Evolutionary conservation across 129 eudicot genomes (phyloP), one percentile per base, ranked within the genome.

Genomic region (Apium graveolens): DNA sequence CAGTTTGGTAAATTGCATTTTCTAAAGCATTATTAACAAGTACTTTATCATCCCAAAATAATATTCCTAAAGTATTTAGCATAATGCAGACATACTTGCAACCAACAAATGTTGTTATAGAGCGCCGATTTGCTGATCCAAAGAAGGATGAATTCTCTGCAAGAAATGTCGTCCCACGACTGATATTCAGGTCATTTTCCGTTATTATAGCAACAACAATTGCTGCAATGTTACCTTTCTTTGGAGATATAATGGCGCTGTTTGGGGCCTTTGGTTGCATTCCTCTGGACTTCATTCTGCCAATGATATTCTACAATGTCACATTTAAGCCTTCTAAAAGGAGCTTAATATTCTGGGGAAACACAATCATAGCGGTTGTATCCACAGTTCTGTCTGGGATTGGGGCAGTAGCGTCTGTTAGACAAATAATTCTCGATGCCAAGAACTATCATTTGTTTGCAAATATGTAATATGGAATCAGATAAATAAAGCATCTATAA

Each of bases 181-280:
- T 90, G 29, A 83, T 90, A 53, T 66, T 86, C 35, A 81, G 97
- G 83, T 92, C 97, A 16, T 38, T 92, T 31, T 82, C 91, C 8
- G 91, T 92, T 57, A 78, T 90, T 60, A 66, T 88, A 0, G 90
- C 91, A 42, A 86, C 91, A 11, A 82, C 84, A 0, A 45, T 92
- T 45, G 96, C 93, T 0, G 97, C 96, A 43, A 92, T 92, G 97
- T 70, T 92, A 27, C 96, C 97, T 2, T 92, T 92, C 86, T 92
- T 92, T 43, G 97, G 97, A 51, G 97, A 92, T 81, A 92, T 90
- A 38, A 90, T 83, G 87, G 97, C 96, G 7, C 46, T 90, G 60
- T 76, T 83, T 70, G 97, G 97, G 27, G 96, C 97, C 32, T 83
- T 90, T 42, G 97, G 90, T 68, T 90, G 89, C 89, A 90, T 92